Percentiles rank a stretch among this genome's conserved stretches.
These are phyloP conservation scores for Chaetomidium leptoderma DNA, from an alignment of 495 filamentous ascomycete genomes.

Conservation along the genomic window DNA sequence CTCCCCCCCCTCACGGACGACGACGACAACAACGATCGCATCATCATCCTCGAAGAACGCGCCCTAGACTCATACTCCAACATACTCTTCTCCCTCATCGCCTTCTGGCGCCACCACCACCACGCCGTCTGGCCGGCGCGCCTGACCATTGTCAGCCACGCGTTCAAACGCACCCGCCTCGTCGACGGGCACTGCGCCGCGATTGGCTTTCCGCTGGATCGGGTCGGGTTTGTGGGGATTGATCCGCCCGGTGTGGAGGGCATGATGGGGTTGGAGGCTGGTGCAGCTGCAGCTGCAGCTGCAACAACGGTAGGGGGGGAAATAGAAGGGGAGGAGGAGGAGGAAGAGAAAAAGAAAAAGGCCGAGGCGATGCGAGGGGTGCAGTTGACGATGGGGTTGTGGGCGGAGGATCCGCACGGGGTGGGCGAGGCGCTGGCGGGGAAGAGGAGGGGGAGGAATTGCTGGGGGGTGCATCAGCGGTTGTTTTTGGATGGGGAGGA, in stretches of 20 bases:
- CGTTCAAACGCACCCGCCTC: constrained; percentile 67
- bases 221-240: constrained; percentile 58
- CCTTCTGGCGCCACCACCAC: constrained; percentile 48
- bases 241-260: constrained; percentile 57
- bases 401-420: constrained; percentile 50
- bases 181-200: constrained; percentile 63
- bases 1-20: constrained; percentile 35
- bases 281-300: too few species aligned
- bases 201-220: constrained; percentile 50
- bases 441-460: constrained; percentile 50
- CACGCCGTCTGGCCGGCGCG: constrained; percentile 45
- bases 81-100: constrained; percentile 62
- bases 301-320: neutral
- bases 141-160: constrained; percentile 69
- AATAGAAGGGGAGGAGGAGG: constrained; percentile 20
- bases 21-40: neutral
- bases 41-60: constrained; percentile 49
- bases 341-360: constrained; percentile 29
- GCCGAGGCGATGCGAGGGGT: constrained; percentile 39
- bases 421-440: constrained; percentile 39
- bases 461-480: constrained; percentile 39
- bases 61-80: constrained; percentile 82
- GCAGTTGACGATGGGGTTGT: constrained; percentile 40
- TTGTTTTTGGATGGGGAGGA: constrained; percentile 40
- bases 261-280: neutral